Conservation (phyloP, 2,329 filamentous ascomycete species). For the Phyllosticta capitalensis region DNA sequence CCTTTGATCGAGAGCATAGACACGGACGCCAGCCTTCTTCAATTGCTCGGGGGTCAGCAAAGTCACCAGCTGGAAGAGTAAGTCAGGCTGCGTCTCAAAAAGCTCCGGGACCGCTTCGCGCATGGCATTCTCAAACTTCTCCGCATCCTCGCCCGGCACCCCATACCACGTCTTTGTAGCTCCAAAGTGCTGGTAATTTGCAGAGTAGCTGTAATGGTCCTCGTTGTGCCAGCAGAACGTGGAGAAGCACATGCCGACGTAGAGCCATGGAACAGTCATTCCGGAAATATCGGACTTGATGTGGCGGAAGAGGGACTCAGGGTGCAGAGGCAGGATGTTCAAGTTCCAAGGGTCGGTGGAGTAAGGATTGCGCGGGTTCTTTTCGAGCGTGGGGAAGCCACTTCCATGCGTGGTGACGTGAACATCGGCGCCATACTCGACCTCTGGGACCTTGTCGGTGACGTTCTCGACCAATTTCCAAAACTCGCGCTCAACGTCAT, state of each 20-base stretch:
- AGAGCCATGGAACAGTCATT: slow-evolving; percentile 98
- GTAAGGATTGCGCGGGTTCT: slow-evolving; percentile 77
- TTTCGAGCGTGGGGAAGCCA: slow-evolving; percentile 90
- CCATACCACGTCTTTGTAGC: slow-evolving; percentile 99
- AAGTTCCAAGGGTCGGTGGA: slow-evolving; percentile 92
- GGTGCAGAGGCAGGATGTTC: slow-evolving; percentile 81
- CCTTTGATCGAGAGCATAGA: slow-evolving; percentile 91
- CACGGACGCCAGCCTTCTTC: slow-evolving; percentile 82
- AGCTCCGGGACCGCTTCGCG: slow-evolving; percentile 87
- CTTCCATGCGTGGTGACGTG: slow-evolving; percentile 97
- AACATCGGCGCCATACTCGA: slow-evolving; percentile 96
- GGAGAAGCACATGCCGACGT: slow-evolving; percentile 98
- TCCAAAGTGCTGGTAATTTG: slow-evolving; percentile 97
- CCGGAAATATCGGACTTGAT: slow-evolving; percentile 98
- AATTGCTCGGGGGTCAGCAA: slow-evolving; percentile 87
- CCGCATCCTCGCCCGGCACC: slow-evolving; percentile 84
- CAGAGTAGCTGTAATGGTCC: slow-evolving; percentile 94
- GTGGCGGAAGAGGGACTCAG: slow-evolving; percentile 87
- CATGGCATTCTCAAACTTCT: slow-evolving; percentile 95
- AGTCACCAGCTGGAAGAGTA: slow-evolving; percentile 95
- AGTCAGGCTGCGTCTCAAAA: slow-evolving; percentile 92
- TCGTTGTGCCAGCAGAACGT: slow-evolving; percentile 99
- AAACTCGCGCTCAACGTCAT: slow-evolving; percentile 93
- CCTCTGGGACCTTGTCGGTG: slow-evolving; percentile 81
- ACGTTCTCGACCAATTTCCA: slow-evolving; percentile 91